A percentile compares a stretch with the other conserved stretches of the same genome.
These are phyloP conservation scores for Rhizophagus clarus DNA, from an alignment of 192 early-diverging fungal species.

Conservation along the genomic window DNA sequence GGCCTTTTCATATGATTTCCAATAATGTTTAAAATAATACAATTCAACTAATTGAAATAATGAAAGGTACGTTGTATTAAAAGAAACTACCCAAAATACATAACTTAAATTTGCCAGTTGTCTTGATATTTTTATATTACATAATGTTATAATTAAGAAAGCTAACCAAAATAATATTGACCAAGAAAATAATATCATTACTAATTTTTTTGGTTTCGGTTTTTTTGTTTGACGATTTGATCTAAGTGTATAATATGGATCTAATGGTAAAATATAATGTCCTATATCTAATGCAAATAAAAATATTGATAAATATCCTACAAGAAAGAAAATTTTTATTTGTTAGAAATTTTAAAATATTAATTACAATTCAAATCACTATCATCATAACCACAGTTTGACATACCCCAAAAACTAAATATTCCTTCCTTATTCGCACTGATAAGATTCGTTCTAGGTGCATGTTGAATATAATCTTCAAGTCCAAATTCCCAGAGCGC, in stretches of 20 bases:
- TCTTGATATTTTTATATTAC: conserved; percentile 68
- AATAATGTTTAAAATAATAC: conserved; percentile 38
- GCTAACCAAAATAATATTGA: conserved; percentile 38
- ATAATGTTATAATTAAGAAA: conserved; percentile 48
- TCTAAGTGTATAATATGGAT: conserved; percentile 43
- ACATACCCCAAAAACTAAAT: conserved; percentile 71
- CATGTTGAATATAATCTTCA: conserved; percentile 74
- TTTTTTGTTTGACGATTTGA: conserved; percentile 38
- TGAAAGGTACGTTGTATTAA: conserved; percentile 66
- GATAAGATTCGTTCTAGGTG: conserved; percentile 71
- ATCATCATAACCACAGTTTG: not conserved
- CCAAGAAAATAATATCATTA: conserved; percentile 51
- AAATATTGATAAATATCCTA: conserved; percentile 85
- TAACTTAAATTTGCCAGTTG: conserved; percentile 67
- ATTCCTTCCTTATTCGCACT: conserved; percentile 92
- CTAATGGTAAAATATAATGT: conserved; percentile 53
- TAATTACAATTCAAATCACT: not conserved
- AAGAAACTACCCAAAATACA: conserved; percentile 74
- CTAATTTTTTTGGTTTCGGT: conserved; percentile 44
- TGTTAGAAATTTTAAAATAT: too few relatives aligned
- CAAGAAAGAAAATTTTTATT: not conserved
- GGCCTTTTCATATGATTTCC: conserved; percentile 45
- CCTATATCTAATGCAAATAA: conserved; percentile 79
- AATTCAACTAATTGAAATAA: conserved; percentile 63
- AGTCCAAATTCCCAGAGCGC: conserved; percentile 57